Evolutionary conservation across 257 asterid species (phyloP).

Genomic region (Solanum lycopersicoides): DNA sequence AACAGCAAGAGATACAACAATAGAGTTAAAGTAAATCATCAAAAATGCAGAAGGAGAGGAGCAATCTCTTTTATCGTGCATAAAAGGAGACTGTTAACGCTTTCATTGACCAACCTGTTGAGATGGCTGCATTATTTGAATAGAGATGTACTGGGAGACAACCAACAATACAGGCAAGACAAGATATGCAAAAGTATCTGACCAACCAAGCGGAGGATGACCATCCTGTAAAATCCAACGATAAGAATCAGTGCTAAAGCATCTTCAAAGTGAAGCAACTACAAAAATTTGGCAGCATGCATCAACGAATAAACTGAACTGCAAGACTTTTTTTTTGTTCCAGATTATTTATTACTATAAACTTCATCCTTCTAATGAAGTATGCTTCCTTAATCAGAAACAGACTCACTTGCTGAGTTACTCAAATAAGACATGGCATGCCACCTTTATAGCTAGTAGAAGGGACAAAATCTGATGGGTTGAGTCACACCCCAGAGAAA

Average conservation of each 20-base stretch:
- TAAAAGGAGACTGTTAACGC: neutral
- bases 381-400: neutral
- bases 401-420: neutral
- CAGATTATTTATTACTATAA: neutral
- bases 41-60: neutral
- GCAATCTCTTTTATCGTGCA: neutral
- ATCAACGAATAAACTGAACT: neutral
- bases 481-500: neutral
- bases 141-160: slow-evolving; percentile 64
- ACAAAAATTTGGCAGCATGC: neutral
- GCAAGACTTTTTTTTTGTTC: neutral
- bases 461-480: neutral
- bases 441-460: neutral
- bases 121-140: slow-evolving; percentile 87
- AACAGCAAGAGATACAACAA: neutral
- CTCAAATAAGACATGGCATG: neutral
- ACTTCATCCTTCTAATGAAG: neutral
- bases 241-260: neutral
- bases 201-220: slow-evolving; percentile 98
- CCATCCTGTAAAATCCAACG: slow-evolving; percentile 55
- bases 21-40: neutral
- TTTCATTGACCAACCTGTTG: slow-evolving; percentile 50
- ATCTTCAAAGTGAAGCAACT: neutral
- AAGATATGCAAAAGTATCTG: slow-evolving; percentile 89
- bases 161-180: slow-evolving; percentile 83